Base-by-base conservation (phyloP, 495 filamentous ascomycete genomes). In the Apiosordaria backusii region DNA sequence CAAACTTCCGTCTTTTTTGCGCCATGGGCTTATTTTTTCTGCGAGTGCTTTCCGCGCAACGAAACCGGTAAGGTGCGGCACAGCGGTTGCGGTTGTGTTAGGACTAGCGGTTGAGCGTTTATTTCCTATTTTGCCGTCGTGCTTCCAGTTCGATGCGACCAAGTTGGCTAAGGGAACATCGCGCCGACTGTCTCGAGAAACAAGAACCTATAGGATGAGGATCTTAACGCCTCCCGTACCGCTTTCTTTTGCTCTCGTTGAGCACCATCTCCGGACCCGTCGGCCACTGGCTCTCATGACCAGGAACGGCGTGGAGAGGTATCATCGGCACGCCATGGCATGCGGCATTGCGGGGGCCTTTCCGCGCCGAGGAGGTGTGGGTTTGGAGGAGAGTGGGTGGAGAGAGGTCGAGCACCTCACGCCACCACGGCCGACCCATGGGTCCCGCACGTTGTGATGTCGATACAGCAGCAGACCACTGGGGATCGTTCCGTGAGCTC, bases 161-260 rank as follows among this genome's bases (percentile, higher is more conserved):
- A 45, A 45, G 35, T 45, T 45, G 35, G 35, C 35, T 15, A 13
- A 13, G 35, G 35, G 35, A 13, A 45, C 35, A 45, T 45, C 35
- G 35, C 16, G 10, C 35, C 9, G 35, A 13, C 35, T 45, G 35
- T 45, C 35, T 45, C 3, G 22, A 55, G 52, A 55, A 55, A 55
- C 52, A 55, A 55, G 52, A 55, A 55, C 35, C 52, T 55, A 55
- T 55, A 55, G 52, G n/a, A 19, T 23, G 52, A 55, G 52, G 52
- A 55, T 55, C 52, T 21, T 55, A 55, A 15, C 5, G 52, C n/a
- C 52, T 9, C 52, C 52, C n/a, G 22, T 55, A 21, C 52, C 52
- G n/a, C n/a, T 23, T 21, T 23, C 18, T 23, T n/a, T 21, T 6
- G 16, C 9, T 45, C 35, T 45, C 35, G n/a, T 45, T 45, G 10